Percentiles rank a stretch among this genome's conserved stretches.
phyloP scores from a whole-genome alignment of 306 rosid species.

The Pueraria montana region DNA sequence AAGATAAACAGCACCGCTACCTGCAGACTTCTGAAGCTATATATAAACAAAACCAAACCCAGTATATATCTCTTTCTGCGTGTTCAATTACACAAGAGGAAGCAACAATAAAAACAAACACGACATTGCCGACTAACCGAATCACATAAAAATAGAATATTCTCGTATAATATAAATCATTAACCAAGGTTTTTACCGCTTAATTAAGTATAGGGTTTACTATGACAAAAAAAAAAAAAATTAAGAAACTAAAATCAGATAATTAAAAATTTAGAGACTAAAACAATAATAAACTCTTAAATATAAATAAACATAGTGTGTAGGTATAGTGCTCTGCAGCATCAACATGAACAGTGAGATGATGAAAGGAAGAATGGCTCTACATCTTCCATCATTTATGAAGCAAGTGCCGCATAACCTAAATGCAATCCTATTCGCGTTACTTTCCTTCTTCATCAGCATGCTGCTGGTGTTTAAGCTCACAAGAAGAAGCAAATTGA shows the following conservation, averaged over 20 bases:
- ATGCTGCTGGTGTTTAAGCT: slow-evolving; percentile 37
- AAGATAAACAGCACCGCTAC: too few relatives aligned
- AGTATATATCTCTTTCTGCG: too few relatives aligned
- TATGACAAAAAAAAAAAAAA: too few relatives aligned
- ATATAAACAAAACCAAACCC: too few relatives aligned
- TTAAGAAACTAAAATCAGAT: too few relatives aligned
- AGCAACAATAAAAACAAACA: too few relatives aligned
- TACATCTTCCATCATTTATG: neutral
- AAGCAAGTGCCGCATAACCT: neutral
- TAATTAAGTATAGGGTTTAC: neutral
- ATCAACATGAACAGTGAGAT: neutral
- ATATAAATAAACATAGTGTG: neutral
- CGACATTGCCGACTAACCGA: too few relatives aligned
- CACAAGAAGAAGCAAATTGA: slow-evolving; percentile 27
- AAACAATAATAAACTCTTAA: too few relatives aligned
- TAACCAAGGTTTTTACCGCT: neutral
- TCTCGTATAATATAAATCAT: neutral
- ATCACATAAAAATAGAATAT: too few relatives aligned
- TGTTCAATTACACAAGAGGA: too few relatives aligned
- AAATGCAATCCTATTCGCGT: slow-evolving; percentile 22
- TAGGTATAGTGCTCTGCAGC: neutral
- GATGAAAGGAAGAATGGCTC: slow-evolving; percentile 13
- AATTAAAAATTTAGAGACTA: too few relatives aligned
- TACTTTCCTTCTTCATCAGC: slow-evolving; percentile 39
- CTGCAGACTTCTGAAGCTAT: too few relatives aligned